These are phyloP conservation scores for Thraustotheca clavata DNA, from an alignment of 352 stramenopile genomes.

Conservation along the genomic window DNA sequence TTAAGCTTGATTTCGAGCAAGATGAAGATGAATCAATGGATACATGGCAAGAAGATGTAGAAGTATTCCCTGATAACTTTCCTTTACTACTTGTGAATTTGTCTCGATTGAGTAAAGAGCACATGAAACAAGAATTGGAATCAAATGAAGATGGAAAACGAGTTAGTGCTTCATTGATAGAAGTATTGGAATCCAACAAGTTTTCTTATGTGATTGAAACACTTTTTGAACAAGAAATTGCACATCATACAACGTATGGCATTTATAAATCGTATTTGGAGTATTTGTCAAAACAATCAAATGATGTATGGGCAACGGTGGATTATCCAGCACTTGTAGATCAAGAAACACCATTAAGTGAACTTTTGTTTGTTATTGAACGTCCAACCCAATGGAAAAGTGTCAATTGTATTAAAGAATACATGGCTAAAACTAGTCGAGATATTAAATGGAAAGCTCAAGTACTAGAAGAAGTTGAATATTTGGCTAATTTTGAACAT, in stretches of 20 bases:
- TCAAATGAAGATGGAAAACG: constrained; percentile 28
- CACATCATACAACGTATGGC: constrained; percentile 51
- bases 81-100: constrained; percentile 60
- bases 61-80: constrained; percentile 55
- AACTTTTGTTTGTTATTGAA: constrained; percentile 48
- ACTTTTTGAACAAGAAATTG: constrained; percentile 48
- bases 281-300: constrained; percentile 37
- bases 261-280: constrained; percentile 37
- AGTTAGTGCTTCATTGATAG: constrained; percentile 39
- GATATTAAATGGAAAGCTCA: constrained; percentile 77
- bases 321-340: constrained; percentile 67
- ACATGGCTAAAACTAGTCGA: constrained; percentile 54
- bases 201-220: constrained; percentile 51
- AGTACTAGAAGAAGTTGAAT: constrained; percentile 54
- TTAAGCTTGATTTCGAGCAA: background rate
- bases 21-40: constrained; percentile 10
- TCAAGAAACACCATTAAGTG: constrained; percentile 47
- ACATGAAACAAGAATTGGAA: constrained; percentile 28
- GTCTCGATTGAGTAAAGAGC: constrained; percentile 40
- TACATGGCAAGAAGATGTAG: constrained; percentile 31
- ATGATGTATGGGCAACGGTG: constrained; percentile 54
- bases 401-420: constrained; percentile 76
- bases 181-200: constrained; percentile 41
- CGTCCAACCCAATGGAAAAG: constrained; percentile 63
- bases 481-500: constrained; percentile 59